Conservation (phyloP, 345 rosid species). For the Firmiana major region DNA sequence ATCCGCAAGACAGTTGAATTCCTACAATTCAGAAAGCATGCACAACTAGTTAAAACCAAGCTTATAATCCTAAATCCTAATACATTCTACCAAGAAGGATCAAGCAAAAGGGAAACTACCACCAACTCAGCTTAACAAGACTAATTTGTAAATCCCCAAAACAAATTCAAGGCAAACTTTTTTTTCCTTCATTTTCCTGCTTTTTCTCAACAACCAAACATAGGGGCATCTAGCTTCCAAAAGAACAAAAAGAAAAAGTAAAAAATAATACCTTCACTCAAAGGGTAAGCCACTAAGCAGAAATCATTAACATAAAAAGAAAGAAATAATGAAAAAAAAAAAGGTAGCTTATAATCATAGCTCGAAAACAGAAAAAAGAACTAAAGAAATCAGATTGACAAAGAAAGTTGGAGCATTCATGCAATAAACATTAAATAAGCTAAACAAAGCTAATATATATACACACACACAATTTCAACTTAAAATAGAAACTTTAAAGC, state of each 20-base stretch:
- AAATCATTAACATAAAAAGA: not conserved
- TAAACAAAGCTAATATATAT: not conserved
- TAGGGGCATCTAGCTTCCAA: not conserved
- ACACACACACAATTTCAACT: not conserved
- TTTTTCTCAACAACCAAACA: slow-evolving; percentile 21
- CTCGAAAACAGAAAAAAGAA: not conserved
- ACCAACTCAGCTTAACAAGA: slow-evolving; percentile 2
- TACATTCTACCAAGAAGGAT: not conserved
- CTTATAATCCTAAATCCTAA: not conserved
- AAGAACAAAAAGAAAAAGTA: not conserved
- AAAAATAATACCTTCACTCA: not conserved
- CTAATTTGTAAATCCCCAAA: slow-evolving; percentile 5
- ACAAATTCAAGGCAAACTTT: not conserved
- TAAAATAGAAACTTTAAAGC: not conserved
- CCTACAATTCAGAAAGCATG: slow-evolving; percentile 18
- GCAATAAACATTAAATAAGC: slow-evolving; percentile 13
- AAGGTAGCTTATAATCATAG: not conserved
- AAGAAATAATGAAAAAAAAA: not conserved
- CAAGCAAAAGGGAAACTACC: not conserved
- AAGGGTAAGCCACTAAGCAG: slow-evolving; percentile 6
- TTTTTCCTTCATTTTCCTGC: not conserved
- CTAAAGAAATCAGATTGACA: not conserved
- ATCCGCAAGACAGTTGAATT: slow-evolving; percentile 4
- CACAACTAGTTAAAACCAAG: not conserved
- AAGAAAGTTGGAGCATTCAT: slow-evolving; percentile 4